Conservation (phyloP, 345 rosid species). For the Arabis alpina region DNA sequence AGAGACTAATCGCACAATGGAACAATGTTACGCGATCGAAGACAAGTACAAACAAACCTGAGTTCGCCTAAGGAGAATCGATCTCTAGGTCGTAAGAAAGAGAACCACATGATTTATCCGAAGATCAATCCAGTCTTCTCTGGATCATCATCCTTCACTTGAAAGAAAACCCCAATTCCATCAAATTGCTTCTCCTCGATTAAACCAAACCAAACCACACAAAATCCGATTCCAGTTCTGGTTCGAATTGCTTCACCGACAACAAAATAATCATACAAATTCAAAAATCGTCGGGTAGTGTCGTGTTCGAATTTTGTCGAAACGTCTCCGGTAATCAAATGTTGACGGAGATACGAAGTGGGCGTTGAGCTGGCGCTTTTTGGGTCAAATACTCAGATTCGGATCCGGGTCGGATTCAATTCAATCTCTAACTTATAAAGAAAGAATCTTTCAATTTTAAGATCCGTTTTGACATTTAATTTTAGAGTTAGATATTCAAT, state of each 20-base stretch:
- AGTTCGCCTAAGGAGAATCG: constrained; percentile 93
- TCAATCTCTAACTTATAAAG: neutral
- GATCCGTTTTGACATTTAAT: neutral
- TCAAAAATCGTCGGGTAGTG: neutral
- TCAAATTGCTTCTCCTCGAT: constrained; percentile 6
- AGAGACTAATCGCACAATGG: neutral
- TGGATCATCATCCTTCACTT: constrained; percentile 42
- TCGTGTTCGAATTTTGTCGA: constrained; percentile 27
- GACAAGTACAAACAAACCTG: constrained; percentile 55
- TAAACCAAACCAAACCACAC: too few relatives aligned
- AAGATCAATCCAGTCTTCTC: constrained; percentile 27
- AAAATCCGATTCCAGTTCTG: constrained; percentile 32
- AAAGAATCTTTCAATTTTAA: neutral
- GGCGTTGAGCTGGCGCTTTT: constrained; percentile 39
- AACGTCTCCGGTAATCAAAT: constrained; percentile 31
- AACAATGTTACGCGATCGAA: neutral
- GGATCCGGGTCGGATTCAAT: constrained; percentile 32
- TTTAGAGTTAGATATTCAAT: neutral
- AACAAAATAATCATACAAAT: constrained; percentile 26
- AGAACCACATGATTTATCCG: constrained; percentile 44
- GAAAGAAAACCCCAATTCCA: constrained; percentile 37
- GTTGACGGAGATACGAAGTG: constrained; percentile 33
- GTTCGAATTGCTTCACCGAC: constrained; percentile 26
- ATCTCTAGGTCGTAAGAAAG: constrained; percentile 93
- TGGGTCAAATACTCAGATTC: constrained; percentile 28